These are phyloP conservation scores for Fusarium graminum DNA, from an alignment of 2,329 filamentous ascomycete genomes.

Conservation along the genomic window DNA sequence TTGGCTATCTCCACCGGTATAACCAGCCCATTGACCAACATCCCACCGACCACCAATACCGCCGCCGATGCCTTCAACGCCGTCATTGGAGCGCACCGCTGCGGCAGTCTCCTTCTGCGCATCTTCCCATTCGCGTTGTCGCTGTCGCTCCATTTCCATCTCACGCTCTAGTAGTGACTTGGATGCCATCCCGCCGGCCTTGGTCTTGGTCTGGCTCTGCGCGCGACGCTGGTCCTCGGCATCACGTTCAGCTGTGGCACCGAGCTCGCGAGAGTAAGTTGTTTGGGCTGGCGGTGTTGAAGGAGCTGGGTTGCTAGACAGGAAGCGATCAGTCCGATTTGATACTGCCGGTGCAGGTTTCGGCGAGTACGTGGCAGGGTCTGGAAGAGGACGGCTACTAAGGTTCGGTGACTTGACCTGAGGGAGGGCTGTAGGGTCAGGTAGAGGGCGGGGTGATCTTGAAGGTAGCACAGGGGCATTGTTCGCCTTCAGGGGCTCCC, in stretches of 20 bases:
- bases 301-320: slow-evolving; percentile 67
- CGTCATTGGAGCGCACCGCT: slow-evolving; percentile 63
- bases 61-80: slow-evolving; percentile 73
- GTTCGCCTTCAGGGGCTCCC: slow-evolving; percentile 50
- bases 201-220: slow-evolving; percentile 70
- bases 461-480: slow-evolving; percentile 44
- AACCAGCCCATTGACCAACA: slow-evolving; percentile 80
- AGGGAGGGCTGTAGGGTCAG: slow-evolving; percentile 57
- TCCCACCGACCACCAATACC: slow-evolving; percentile 79
- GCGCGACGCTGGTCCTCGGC: slow-evolving; percentile 71
- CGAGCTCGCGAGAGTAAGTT: slow-evolving; percentile 68
- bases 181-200: slow-evolving; percentile 72
- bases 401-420: slow-evolving; percentile 24
- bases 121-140: slow-evolving; percentile 85
- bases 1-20: slow-evolving; percentile 80
- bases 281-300: slow-evolving; percentile 56
- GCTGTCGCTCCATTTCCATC: slow-evolving; percentile 82
- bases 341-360: slow-evolving; percentile 42
- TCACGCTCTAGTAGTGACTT: slow-evolving; percentile 82
- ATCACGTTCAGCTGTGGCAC: slow-evolving; percentile 71
- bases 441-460: slow-evolving; percentile 64
- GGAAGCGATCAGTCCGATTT: slow-evolving; percentile 70
- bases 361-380: slow-evolving; percentile 36
- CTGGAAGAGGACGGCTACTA: slow-evolving; percentile 42
- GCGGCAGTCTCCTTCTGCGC: slow-evolving; percentile 74